Evolutionary conservation across 2,329 filamentous ascomycete species (phyloP).

Genomic region (Paecilomyces sp.): DNA sequence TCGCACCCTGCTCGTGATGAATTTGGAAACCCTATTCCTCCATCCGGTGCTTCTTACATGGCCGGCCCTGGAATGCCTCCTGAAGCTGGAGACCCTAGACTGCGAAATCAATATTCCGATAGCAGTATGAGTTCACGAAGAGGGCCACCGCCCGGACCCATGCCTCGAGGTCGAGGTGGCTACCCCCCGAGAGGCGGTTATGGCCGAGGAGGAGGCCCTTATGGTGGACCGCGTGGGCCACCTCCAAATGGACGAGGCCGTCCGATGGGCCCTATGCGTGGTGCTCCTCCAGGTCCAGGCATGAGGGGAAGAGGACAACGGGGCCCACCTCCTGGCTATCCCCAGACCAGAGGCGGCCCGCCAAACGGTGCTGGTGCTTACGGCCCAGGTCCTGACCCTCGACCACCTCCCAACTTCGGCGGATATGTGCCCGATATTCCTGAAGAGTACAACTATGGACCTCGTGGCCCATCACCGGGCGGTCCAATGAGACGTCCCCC

Average conservation of each 20-base stretch:
- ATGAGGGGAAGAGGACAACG: slow-evolving; percentile 36
- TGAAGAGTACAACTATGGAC: slow-evolving; percentile 18
- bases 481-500: slow-evolving; percentile 21
- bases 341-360: slow-evolving; percentile 34
- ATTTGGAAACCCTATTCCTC: slow-evolving; percentile 32
- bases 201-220: slow-evolving; percentile 34
- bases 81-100: slow-evolving; percentile 33
- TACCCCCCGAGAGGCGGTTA: slow-evolving; percentile 42
- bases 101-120: slow-evolving; percentile 43
- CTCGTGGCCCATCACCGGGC: slow-evolving; percentile 14
- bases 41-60: slow-evolving; percentile 19
- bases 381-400: slow-evolving; percentile 16
- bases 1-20: slow-evolving; percentile 31
- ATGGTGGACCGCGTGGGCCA: slow-evolving; percentile 26
- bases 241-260: slow-evolving; percentile 38
- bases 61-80: slow-evolving; percentile 28
- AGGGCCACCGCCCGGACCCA: slow-evolving; percentile 38
- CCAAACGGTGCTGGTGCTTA: slow-evolving; percentile 26
- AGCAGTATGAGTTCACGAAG: slow-evolving; percentile 37
- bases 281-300: slow-evolving; percentile 31
- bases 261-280: slow-evolving; percentile 27
- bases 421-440: slow-evolving; percentile 30
- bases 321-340: slow-evolving; percentile 46
- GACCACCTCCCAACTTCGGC: slow-evolving; percentile 14
- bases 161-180: slow-evolving; percentile 50